A percentile compares a stretch with the other conserved stretches of the same genome.
These are phyloP conservation scores for Aspergillus incahuasiensis DNA, from an alignment of 495 filamentous ascomycete genomes.

Conservation along the genomic window DNA sequence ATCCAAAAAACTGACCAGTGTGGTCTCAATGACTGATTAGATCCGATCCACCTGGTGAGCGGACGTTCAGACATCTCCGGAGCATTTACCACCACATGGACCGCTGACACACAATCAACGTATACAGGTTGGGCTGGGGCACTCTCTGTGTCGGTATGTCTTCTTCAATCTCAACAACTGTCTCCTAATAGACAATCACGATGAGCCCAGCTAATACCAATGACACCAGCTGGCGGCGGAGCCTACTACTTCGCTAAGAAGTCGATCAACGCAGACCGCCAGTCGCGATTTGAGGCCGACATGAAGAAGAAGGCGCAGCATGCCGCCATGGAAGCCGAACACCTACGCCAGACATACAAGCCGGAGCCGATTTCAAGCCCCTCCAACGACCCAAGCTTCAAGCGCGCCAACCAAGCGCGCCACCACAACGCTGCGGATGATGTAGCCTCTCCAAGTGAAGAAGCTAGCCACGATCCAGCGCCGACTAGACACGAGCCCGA, in stretches of 20 bases:
- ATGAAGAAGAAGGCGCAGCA: slow-evolving; percentile 58
- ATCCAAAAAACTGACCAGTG: not conserved
- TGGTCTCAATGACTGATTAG: slow-evolving; percentile 22
- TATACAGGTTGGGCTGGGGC: slow-evolving; percentile 76
- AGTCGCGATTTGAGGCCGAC: slow-evolving; percentile 62
- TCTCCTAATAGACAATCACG: not conserved
- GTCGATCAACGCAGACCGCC: slow-evolving; percentile 84
- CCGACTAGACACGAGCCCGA: slow-evolving; percentile 78
- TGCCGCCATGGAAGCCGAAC: slow-evolving; percentile 53
- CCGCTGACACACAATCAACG: slow-evolving; percentile 21
- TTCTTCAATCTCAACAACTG: no score
- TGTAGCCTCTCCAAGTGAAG: slow-evolving; percentile 70
- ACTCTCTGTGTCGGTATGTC: slow-evolving; percentile 67
- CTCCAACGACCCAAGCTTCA: slow-evolving; percentile 25
- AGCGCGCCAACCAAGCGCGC: slow-evolving; percentile 34
- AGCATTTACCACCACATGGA: not conserved
- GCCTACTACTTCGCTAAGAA: slow-evolving; percentile 97
- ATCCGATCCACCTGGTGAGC: slow-evolving; percentile 53
- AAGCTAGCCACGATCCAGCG: slow-evolving; percentile 77
- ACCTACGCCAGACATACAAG: slow-evolving; percentile 30
- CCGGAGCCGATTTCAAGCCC: slow-evolving; percentile 17
- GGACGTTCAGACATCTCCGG: not conserved
- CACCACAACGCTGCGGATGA: slow-evolving; percentile 45
- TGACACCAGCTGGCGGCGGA: slow-evolving; percentile 66
- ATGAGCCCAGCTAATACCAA: not conserved